A percentile compares a stretch with the other conserved stretches of the same genome.
Evolutionary conservation across 2,329 filamentous ascomycete species (phyloP).

Genomic region (Pestalotiopsis sp.): DNA sequence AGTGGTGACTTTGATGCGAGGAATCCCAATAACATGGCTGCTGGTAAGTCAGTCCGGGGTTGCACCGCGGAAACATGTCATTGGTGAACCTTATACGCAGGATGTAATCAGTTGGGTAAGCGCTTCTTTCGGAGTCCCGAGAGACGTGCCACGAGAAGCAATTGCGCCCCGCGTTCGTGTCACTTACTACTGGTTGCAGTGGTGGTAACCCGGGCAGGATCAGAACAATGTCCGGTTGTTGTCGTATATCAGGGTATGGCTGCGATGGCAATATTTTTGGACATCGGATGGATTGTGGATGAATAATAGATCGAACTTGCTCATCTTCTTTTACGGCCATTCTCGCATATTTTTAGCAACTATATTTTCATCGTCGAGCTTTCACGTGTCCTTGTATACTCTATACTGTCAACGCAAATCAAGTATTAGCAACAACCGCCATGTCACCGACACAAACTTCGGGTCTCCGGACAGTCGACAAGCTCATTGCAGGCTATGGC

Average conservation of each 20-base stretch:
- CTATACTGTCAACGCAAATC: not conserved
- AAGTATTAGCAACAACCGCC: not conserved
- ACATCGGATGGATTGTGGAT: not conserved
- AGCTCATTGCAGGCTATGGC: conserved; percentile 40
- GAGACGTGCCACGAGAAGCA: not conserved
- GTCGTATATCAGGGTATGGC: not conserved
- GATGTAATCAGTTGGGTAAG: not conserved
- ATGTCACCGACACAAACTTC: conserved; percentile 12
- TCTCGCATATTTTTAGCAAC: not conserved
- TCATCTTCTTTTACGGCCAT: no score
- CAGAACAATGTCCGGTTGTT: not conserved
- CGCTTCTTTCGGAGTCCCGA: conserved; percentile 3
- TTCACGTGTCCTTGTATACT: not conserved
- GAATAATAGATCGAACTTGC: not conserved
- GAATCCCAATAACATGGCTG: not conserved
- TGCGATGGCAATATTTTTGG: not conserved
- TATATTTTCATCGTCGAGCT: no score
- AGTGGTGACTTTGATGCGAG: not conserved
- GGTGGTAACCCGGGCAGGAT: not conserved
- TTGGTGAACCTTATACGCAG: not conserved
- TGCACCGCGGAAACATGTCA: not conserved
- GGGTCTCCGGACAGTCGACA: conserved; percentile 19
- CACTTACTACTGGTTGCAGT: not conserved
- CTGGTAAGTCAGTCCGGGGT: not conserved
- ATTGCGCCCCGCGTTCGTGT: not conserved